phyloP scores from a whole-genome alignment of 306 rosid genomes.

The Vachellia collinsii region DNA sequence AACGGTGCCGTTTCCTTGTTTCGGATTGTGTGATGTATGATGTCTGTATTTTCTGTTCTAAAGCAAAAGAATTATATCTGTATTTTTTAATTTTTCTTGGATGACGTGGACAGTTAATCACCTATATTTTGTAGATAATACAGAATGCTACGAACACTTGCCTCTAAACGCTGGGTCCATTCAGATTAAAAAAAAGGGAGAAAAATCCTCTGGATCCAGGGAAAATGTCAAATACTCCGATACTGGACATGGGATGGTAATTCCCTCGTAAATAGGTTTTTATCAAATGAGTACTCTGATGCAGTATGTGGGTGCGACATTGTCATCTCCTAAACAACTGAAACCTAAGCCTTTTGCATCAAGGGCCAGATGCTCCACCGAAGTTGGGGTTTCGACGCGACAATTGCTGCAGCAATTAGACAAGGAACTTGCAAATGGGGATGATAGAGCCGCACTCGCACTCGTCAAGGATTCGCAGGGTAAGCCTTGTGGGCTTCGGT shows the following conservation, averaged over 20 bases:
- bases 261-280: slow-evolving; percentile 1
- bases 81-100: not conserved
- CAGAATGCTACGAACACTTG: not conserved
- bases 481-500: slow-evolving; percentile 67
- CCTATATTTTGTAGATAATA: slow-evolving; percentile 40
- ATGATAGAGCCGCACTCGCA: slow-evolving; percentile 72
- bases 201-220: not conserved
- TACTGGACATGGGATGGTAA: not conserved
- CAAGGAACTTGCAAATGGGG: slow-evolving; percentile 61
- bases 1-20: not conserved
- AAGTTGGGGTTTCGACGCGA: slow-evolving; percentile 50
- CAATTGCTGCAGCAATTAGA: slow-evolving; percentile 69
- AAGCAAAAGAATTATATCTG: not conserved
- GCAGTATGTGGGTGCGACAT: slow-evolving; percentile 41
- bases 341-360: slow-evolving; percentile 25
- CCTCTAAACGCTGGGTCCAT: not conserved
- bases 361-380: slow-evolving; percentile 52
- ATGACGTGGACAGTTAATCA: not conserved
- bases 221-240: not conserved
- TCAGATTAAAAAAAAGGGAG: no score
- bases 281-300: slow-evolving; percentile 49
- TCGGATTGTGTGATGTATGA: no score
- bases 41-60: not conserved
- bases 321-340: slow-evolving; percentile 36
- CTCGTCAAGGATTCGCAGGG: slow-evolving; percentile 74